phyloP scores from a whole-genome alignment of 2,329 filamentous ascomycete genomes.

The Akanthomyces uredinophilus region DNA sequence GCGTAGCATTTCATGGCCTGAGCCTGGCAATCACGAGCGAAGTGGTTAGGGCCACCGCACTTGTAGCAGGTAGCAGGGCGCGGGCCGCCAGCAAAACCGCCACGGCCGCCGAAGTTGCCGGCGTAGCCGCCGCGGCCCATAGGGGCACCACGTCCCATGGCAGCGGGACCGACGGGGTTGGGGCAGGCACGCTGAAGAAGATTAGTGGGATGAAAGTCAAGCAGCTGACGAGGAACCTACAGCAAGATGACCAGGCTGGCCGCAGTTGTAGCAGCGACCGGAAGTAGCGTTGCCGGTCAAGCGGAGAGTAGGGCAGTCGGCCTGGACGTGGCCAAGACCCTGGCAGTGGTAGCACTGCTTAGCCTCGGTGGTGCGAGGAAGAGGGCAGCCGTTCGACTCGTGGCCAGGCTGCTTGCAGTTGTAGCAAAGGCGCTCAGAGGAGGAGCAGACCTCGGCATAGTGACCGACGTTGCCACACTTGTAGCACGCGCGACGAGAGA shows the following conservation, averaged over 20 bases:
- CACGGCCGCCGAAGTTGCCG: constrained; percentile 57
- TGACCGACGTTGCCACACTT: constrained; percentile 80
- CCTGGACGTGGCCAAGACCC: constrained; percentile 95
- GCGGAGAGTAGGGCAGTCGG: constrained; percentile 94
- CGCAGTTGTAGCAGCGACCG: constrained; percentile 95
- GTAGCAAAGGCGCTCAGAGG: constrained; percentile 97
- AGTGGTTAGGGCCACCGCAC: constrained; percentile 89
- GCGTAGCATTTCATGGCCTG: constrained; percentile 99
- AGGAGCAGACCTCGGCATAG: constrained; percentile 88
- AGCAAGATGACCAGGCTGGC: constrained; percentile 86
- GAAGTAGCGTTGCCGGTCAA: constrained; percentile 76
- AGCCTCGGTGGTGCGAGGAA: constrained; percentile 92
- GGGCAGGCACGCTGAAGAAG: constrained; percentile 69
- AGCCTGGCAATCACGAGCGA: constrained; percentile 95
- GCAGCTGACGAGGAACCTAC: constrained; percentile 44
- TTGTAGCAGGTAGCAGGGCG: constrained; percentile 69
- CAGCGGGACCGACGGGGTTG: constrained; percentile 56
- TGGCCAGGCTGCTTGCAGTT: constrained; percentile 73
- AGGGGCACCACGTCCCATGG: constrained; percentile 60
- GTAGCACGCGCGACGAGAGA: constrained; percentile 79
- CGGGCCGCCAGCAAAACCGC: constrained; percentile 67
- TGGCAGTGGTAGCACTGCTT: constrained; percentile 99
- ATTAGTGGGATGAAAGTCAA: constrained; percentile 1
- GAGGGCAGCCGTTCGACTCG: constrained; percentile 95
- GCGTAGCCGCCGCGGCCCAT: constrained; percentile 67